Percentiles rank a stretch among this genome's conserved stretches.
Evolutionary conservation across 192 early-diverging fungal genomes (phyloP).

Genomic region (Backusella liffmaniae): DNA sequence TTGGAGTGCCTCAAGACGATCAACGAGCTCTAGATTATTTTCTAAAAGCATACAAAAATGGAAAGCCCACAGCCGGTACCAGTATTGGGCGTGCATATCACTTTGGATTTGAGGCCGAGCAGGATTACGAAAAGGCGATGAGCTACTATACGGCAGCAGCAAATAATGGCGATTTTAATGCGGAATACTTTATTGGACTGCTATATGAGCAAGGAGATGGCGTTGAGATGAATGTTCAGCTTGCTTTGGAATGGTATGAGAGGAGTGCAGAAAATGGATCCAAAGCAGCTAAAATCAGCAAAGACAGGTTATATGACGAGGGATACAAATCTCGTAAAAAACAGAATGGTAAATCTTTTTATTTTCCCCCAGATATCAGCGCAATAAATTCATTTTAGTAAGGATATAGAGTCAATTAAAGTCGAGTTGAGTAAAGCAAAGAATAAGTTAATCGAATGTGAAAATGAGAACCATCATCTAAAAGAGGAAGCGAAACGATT

Average conservation of each 20-base stretch:
- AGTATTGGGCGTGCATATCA: not conserved
- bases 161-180: not conserved
- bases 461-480: not conserved
- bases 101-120: not conserved
- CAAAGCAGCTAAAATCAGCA: not conserved
- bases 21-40: not conserved
- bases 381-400: not conserved
- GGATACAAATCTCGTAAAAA: not conserved
- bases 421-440: not conserved
- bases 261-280: not conserved
- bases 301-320: not conserved
- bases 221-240: not conserved
- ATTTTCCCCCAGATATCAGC: not conserved
- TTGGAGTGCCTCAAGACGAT: not conserved
- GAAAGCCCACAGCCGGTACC: not conserved
- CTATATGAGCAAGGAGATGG: not conserved
- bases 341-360: not conserved
- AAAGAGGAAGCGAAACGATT: not conserved
- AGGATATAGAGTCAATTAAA: not conserved
- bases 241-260: not conserved
- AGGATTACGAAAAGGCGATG: not conserved
- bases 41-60: not conserved
- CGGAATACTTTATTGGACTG: not conserved
- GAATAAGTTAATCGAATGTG: not conserved
- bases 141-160: not conserved